Percentiles rank a stretch among this genome's conserved stretches.
These are phyloP conservation scores for Raphanus raphanistrum DNA, from an alignment of 345 rosid species.

Conservation along the genomic window DNA sequence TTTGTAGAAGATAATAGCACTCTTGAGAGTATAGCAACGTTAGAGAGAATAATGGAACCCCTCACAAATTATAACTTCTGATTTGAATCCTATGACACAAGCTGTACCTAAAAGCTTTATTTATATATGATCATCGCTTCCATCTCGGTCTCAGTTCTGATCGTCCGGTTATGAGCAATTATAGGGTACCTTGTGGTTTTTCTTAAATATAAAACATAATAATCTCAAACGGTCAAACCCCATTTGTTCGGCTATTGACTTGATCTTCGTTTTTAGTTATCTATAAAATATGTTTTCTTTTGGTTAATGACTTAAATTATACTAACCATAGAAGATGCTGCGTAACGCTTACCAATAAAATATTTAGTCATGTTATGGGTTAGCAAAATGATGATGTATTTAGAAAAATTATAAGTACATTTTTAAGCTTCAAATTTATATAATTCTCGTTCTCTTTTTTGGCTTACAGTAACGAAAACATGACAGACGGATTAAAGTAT, in stretches of 20 bases:
- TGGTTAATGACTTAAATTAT: not conserved
- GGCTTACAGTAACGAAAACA: no score
- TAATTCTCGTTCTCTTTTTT: no score
- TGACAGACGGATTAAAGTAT: not conserved
- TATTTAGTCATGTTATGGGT: not conserved
- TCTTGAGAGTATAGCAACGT: not conserved
- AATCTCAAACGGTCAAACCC: constrained; percentile 14
- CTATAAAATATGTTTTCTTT: not conserved
- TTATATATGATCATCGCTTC: constrained; percentile 17
- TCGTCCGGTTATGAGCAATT: constrained; percentile 25
- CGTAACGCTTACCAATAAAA: not conserved
- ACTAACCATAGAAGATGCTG: not conserved
- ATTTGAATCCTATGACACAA: constrained; percentile 8
- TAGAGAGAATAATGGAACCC: not conserved
- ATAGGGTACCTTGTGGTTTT: constrained; percentile 24
- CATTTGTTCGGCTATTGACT: constrained; percentile 26
- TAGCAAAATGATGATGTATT: not conserved
- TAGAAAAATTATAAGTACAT: not conserved
- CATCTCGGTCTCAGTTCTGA: constrained; percentile 8
- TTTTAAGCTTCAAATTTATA: not conserved
- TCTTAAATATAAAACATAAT: not conserved
- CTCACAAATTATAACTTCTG: not conserved
- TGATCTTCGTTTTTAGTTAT: not conserved
- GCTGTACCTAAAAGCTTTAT: constrained; percentile 7
- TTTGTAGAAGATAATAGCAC: constrained; percentile 2